Evolutionary conservation across 306 rosid genomes (phyloP).

Genomic region (Corylus heterophylla): DNA sequence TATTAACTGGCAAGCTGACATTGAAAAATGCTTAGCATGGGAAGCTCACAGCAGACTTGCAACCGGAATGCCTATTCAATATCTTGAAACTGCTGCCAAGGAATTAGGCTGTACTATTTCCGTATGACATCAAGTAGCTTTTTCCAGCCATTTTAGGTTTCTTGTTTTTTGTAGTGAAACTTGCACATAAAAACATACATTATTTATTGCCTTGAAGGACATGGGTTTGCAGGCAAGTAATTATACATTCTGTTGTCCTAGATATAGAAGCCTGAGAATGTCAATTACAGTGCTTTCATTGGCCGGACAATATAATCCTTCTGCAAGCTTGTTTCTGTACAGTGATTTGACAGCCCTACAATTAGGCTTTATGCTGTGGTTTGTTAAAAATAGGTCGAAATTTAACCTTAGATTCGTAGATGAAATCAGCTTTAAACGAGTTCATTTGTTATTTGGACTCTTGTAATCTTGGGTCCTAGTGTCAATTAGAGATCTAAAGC

Average conservation of each 20-base stretch:
- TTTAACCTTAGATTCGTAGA: background rate
- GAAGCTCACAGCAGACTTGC: slow-evolving; percentile 83
- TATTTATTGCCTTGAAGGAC: slow-evolving; percentile 20
- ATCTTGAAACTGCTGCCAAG: slow-evolving; percentile 75
- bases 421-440: background rate
- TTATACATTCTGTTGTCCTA: slow-evolving; percentile 12
- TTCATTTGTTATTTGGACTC: background rate
- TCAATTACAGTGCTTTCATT: background rate
- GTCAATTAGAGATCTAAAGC: background rate
- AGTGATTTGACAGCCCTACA: background rate
- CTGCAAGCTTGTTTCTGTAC: background rate
- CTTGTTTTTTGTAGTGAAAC: slow-evolving; percentile 36
- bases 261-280: background rate
- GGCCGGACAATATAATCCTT: background rate
- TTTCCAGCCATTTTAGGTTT: slow-evolving; percentile 26
- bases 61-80: slow-evolving; percentile 60
- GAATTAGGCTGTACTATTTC: slow-evolving; percentile 76
- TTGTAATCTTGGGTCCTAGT: background rate
- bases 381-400: background rate
- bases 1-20: slow-evolving; percentile 78
- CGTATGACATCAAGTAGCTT: slow-evolving; percentile 43
- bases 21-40: slow-evolving; percentile 83
- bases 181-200: slow-evolving; percentile 4
- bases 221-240: slow-evolving; percentile 16
- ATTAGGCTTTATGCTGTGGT: background rate